phyloP scores from a whole-genome alignment of 2,329 filamentous ascomycete species.

The Aspergillus costaricaensis region DNA sequence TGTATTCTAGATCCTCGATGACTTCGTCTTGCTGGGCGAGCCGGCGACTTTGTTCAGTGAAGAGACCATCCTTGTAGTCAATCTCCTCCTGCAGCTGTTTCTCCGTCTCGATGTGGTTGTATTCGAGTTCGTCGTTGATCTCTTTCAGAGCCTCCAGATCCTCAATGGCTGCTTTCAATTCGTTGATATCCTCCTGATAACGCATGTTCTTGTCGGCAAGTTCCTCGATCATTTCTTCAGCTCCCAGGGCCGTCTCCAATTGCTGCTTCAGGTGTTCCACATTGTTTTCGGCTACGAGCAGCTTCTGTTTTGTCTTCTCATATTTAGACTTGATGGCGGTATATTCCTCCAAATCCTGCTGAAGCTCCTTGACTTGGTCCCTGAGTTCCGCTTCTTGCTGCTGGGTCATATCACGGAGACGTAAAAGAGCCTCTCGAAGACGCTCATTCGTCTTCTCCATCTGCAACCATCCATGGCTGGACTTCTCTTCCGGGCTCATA shows the following conservation, averaged over 20 bases:
- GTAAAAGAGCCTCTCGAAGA: slow-evolving; percentile 78
- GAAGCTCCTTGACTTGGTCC: slow-evolving; percentile 71
- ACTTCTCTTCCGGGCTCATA: slow-evolving; percentile 84
- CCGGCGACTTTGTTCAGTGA: slow-evolving; percentile 76
- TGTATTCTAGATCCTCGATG: slow-evolving; percentile 87
- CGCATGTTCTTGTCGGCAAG: slow-evolving; percentile 84
- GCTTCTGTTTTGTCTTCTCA: slow-evolving; percentile 68
- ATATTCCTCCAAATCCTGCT: slow-evolving; percentile 71
- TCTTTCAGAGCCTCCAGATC: slow-evolving; percentile 89
- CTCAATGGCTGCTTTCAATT: slow-evolving; percentile 77
- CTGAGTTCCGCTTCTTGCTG: slow-evolving; percentile 79
- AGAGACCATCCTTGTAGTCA: slow-evolving; percentile 80
- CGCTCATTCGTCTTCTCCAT: slow-evolving; percentile 90
- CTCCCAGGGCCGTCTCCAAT: slow-evolving; percentile 81
- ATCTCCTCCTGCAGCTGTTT: slow-evolving; percentile 94
- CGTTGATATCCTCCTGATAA: slow-evolving; percentile 78
- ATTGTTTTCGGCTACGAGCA: slow-evolving; percentile 70
- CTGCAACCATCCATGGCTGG: slow-evolving; percentile 84
- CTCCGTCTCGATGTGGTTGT: slow-evolving; percentile 88
- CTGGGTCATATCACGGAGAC: slow-evolving; percentile 82
- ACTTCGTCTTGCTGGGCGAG: slow-evolving; percentile 74
- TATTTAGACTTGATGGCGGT: slow-evolving; percentile 68
- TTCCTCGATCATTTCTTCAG: slow-evolving; percentile 92
- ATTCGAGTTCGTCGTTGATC: slow-evolving; percentile 89
- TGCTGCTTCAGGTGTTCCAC: slow-evolving; percentile 88